Base-by-base conservation (phyloP, 805 yeast species). In the Pichia cabralensis region DNA sequence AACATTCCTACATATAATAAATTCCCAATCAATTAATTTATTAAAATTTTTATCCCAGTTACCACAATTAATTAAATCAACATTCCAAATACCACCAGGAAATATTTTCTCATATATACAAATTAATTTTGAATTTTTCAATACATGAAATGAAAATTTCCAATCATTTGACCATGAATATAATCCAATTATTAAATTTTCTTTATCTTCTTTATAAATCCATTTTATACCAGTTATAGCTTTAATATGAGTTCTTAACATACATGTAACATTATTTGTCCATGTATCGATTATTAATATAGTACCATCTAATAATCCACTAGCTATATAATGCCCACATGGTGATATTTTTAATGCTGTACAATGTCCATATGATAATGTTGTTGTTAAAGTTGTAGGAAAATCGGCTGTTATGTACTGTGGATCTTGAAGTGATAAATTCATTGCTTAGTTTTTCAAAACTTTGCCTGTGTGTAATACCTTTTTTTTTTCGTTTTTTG, bases 361-460 rank as follows among this genome's bases (percentile, higher is more conserved):
- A 1, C 83, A 67, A 28, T 74, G 71, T 2, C 85, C 79, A 35
- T 74, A 74, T 10, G 71, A 71, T 10, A 85, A 58, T 0, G 88
- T 76, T 40, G 76, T 76, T 2, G 80, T 70, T n/a, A 84, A 68
- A 2, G 79, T 69, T 41, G 88, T 95, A 0, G 97, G 97, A 48
- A 72, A 88, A 51, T 88, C 97, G 49, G 84, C 85, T 15, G 94
- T 79, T 16, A 89, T 86, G 2, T 89, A 75, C 55, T 85, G 84
- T 3, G 96, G 96, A 56, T 88, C 97, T 43, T 83, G 72, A 17
- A 89, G 65, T 8, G 92, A 67, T 22, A 86, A 62, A 55, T 88
- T 88, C 92, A 83, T 83, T 6, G 19, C 14, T 24, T 21, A 21
- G 10, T 9, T 9, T 21, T n/a, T n/a, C n/a, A n/a, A n/a, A n/a